Evolutionary conservation across 164 flowering plant genomes (phyloP), one percentile per base, ranked within the genome.

Genomic region (Vitis rupestris): DNA sequence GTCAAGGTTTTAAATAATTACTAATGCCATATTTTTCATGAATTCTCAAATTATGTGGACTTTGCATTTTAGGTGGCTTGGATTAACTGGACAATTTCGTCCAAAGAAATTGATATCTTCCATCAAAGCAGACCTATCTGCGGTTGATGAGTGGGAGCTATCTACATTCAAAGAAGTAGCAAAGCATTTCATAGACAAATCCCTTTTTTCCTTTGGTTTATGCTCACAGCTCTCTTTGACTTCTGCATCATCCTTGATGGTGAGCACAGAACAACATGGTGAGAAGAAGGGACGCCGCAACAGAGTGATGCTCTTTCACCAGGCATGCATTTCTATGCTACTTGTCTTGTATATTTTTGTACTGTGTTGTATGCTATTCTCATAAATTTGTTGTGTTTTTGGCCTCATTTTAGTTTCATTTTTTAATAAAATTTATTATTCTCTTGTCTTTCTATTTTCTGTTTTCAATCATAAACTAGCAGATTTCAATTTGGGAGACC

Each of bases 1-100:
- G 44, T 23, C 44, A 37, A 37, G 1, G 44, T 37, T 37, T 37
- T 37, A 6, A 37, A 37, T 6, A 37, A 37, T 37, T 37, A 6
- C 44, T 37, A 6, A 37, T 37, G 44, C 44, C 44, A 23, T 37
- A 2, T 6, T 37, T 37, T 37, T 37, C 44, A 6, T 6, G 44
- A 37, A 37, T 37, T 37, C 44, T 37, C 44, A 6, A 37, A 37
- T 37, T 37, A 37, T 37, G 7, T 37, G 44, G 44, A 37, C 44
- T 6, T 55, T 65, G 4, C 14, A 8, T 15, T 55, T 50, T 61
- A 94, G 98, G 90, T 94, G 93, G 97, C 77, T 85, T 74, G 96
- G 90, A 77, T 64, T 89, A 66, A 61, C 85, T 62, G 97, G 94
- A 59, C 97, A 92, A 70, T 73, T 94, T 49, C 90, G 97, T 58